Evolutionary conservation across 768 basidiomycete genomes (phyloP).

Genomic region (Mycena venus): DNA sequence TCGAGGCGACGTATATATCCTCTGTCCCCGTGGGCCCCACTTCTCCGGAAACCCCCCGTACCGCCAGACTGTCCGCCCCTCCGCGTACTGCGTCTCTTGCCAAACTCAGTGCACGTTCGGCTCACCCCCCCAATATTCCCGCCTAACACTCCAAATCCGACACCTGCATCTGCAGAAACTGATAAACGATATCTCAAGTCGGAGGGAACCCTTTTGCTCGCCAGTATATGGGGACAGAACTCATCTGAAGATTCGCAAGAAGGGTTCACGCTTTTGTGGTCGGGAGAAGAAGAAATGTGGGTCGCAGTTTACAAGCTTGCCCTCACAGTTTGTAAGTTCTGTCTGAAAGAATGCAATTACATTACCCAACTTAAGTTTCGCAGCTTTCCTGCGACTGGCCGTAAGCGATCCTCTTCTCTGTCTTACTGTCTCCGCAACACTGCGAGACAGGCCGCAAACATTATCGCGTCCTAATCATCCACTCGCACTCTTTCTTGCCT

Average conservation of each 20-base stretch:
- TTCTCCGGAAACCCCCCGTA: constrained; percentile 51
- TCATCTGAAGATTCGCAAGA: constrained; percentile 60
- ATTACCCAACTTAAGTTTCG: not conserved
- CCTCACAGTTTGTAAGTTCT: constrained; percentile 81
- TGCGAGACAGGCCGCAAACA: constrained; percentile 82
- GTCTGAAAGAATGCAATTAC: not conserved
- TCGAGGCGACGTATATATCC: constrained; percentile 87
- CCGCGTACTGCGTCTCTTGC: constrained; percentile 67
- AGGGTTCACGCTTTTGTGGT: constrained; percentile 77
- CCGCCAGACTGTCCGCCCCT: constrained; percentile 59
- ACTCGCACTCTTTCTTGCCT: constrained; percentile 54
- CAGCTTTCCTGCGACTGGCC: constrained; percentile 82
- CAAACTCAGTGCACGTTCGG: constrained; percentile 52
- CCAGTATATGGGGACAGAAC: constrained; percentile 83
- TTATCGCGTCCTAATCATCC: constrained; percentile 59
- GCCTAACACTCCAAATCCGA: constrained; percentile 88
- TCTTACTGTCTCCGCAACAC: constrained; percentile 86
- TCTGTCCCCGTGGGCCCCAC: constrained; percentile 49
- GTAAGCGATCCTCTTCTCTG: constrained; percentile 84
- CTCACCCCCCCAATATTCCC: constrained; percentile 81
- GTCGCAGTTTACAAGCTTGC: constrained; percentile 84
- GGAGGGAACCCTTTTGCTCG: constrained; percentile 81
- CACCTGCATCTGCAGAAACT: constrained; percentile 76
- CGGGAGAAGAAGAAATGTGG: constrained; percentile 72
- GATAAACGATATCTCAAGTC: constrained; percentile 84